A percentile compares a stretch with the other conserved stretches of the same genome.
Conservation (phyloP, 192 early-diverging fungal species). For the Mortierella hygrophila region DNA sequence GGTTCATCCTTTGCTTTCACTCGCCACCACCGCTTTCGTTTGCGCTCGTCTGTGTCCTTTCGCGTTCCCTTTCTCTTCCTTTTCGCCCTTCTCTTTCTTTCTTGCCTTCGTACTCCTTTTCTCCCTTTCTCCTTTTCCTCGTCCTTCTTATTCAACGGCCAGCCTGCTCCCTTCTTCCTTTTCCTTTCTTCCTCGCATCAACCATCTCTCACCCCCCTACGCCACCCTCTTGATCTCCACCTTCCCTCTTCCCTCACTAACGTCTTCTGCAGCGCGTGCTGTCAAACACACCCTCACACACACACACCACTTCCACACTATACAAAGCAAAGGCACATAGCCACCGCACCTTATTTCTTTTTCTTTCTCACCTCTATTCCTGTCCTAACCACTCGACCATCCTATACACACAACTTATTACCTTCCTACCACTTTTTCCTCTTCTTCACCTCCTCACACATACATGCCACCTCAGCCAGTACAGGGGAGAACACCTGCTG, state of each 20-base stretch:
- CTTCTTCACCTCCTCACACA: neutral
- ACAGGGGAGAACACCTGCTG: conserved; percentile 44
- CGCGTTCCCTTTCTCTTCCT: neutral
- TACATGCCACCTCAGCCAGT: conserved; percentile 50
- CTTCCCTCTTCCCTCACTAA: neutral
- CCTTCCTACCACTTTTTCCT: neutral
- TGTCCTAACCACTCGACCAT: neutral
- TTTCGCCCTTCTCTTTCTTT: neutral
- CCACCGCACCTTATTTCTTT: neutral
- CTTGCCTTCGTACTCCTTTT: neutral
- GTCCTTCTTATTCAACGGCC: neutral
- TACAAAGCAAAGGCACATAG: neutral
- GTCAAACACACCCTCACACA: neutral
- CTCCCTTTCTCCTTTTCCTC: conserved; percentile 1
- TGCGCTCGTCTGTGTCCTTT: neutral
- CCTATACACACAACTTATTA: neutral
- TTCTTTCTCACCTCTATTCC: neutral
- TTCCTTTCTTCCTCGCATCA: neutral
- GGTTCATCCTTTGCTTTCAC: neutral
- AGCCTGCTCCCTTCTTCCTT: neutral
- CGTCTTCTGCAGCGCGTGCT: conserved; percentile 1
- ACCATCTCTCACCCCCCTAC: neutral
- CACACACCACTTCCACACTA: neutral
- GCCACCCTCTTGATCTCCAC: neutral
- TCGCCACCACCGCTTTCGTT: neutral